Conservation (phyloP, 2,329 filamentous ascomycete species). For the Clarireedia paspali region DNA sequence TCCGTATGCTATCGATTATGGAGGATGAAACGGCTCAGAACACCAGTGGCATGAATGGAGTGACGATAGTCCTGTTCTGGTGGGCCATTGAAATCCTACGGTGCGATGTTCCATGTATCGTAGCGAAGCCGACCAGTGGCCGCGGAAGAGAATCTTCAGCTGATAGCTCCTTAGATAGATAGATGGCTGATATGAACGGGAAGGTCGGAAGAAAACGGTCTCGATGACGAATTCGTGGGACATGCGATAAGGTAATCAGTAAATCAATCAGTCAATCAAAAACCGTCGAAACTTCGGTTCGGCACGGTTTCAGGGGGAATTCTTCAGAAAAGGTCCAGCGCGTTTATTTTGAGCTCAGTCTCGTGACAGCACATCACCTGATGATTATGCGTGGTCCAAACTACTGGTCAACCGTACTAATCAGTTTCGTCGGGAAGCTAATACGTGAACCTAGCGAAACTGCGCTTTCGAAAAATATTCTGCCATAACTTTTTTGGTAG, state of each 20-base stretch:
- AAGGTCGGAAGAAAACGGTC: neutral
- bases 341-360: too few relatives aligned
- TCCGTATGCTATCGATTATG: neutral
- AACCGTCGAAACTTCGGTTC: neutral
- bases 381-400: too few relatives aligned
- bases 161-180: neutral
- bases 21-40: neutral
- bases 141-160: neutral
- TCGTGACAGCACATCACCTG: too few relatives aligned
- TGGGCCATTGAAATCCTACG: neutral
- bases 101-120: neutral
- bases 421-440: too few relatives aligned
- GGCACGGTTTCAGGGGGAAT: conserved; percentile 6
- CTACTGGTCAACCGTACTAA: too few relatives aligned
- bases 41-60: neutral
- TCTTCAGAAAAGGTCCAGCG: neutral
- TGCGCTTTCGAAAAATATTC: neutral
- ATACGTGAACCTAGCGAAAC: too few relatives aligned
- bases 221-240: conserved; percentile 7
- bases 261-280: conserved; percentile 1
- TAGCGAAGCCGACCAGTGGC: too few relatives aligned
- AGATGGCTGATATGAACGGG: neutral
- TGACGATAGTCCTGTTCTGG: neutral
- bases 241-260: conserved; percentile 2
- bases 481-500: conserved; percentile 9